Base-by-base conservation (phyloP, 352 stramenopile genomes). In the Globisporangium emineosum region DNA sequence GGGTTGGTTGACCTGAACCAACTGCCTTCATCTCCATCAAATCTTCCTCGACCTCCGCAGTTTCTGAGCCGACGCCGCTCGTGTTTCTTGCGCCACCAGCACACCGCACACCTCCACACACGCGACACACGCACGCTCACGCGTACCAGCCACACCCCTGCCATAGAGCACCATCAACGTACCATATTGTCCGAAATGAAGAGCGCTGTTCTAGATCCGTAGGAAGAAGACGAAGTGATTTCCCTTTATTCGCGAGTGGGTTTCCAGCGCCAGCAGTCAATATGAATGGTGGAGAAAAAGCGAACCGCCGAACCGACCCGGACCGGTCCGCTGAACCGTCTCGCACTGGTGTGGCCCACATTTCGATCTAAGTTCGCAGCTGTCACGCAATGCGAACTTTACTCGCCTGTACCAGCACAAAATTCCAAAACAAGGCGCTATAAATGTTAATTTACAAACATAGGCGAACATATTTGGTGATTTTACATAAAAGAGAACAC, bases 191-290 rank as follows among this genome's bases (percentile, higher is more conserved):
- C 85, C 75, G 72, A 76, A 37, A 61, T 61, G 55, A 61, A 61
- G 55, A 61, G 55, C 55, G 77, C 75, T 83, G 79, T 83, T 90
- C 76, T 76, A 81, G 79, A 88, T 89, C 74, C 86, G 83, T 76
- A 89, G 84, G 84, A 93, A 93, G 84, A 93, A 93, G 82, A 85
- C 79, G 80, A 58, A 93, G 82, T 93, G 83, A 65, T 78, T 88
- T 73, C 60, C 51, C 69, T 37, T 66, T 49, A 27, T 58, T 58
- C 40, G 60, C 60, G 45, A 58, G 47, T 50, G 49, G 35, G 49
- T 49, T 47, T 49, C 23, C 65, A 62, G 42, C 49, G 30, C 42
- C 35, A 61, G 40, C 50, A 45, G 43, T 47, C 56, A 65, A 83
- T 75, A 78, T 83, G 77, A 83, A 77, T 86, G 77, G 77, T 80